Conservation (phyloP, 352 stramenopile genomes). For the Phytophthora nicotianae region DNA sequence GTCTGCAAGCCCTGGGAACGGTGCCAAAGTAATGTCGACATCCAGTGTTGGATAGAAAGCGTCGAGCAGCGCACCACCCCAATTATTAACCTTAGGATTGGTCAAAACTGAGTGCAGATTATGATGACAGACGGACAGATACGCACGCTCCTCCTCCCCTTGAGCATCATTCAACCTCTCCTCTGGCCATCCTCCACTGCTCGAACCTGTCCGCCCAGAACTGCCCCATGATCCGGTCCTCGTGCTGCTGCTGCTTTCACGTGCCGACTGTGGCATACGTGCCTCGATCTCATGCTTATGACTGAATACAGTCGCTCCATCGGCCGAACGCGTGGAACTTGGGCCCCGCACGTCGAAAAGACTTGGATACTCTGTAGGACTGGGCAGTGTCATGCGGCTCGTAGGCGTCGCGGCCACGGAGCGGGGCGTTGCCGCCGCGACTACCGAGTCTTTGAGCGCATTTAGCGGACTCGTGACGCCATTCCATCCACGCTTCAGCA, state of each 20-base stretch:
- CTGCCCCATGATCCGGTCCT: constrained; percentile 44
- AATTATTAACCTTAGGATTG: constrained; percentile 77
- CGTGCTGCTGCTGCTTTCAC: constrained; percentile 33
- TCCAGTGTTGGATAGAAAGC: constrained; percentile 75
- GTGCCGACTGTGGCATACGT: constrained; percentile 40
- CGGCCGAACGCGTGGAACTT: constrained; percentile 46
- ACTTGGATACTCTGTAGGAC: constrained; percentile 69
- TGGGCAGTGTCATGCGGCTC: constrained; percentile 44
- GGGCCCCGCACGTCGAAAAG: constrained; percentile 69
- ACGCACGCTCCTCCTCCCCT: constrained; percentile 69
- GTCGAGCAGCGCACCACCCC: constrained; percentile 72
- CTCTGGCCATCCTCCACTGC: constrained; percentile 14
- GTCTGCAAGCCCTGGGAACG: constrained; percentile 66
- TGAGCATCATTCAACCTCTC: constrained; percentile 30
- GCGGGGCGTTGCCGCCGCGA: constrained; percentile 51
- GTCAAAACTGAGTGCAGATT: constrained; percentile 88
- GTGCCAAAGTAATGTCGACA: constrained; percentile 66
- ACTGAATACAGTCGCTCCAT: constrained; percentile 19
- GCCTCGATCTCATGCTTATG: constrained; percentile 25
- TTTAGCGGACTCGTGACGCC: constrained; percentile 66
- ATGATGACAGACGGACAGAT: constrained; percentile 72
- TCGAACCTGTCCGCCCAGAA: constrained; percentile 36
- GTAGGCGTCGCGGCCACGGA: constrained; percentile 40
- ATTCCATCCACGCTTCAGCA: constrained; percentile 73
- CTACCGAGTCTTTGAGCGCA: constrained; percentile 69